Evolutionary conservation across 306 rosid species (phyloP).

Genomic region (Dalbergia cochinchinensis): DNA sequence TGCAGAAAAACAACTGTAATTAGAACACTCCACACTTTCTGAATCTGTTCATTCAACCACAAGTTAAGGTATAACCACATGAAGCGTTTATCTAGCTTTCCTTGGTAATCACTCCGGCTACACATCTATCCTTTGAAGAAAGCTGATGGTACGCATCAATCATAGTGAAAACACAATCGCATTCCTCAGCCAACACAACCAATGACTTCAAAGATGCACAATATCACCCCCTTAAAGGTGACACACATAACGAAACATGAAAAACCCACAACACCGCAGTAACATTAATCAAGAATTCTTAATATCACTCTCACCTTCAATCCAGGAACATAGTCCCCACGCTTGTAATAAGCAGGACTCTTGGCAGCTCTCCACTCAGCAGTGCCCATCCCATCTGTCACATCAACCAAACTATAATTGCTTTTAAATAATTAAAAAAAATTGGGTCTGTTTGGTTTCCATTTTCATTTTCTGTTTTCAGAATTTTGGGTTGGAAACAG

Average conservation of each 20-base stretch:
- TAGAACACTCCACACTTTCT: no score
- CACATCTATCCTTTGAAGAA: not conserved
- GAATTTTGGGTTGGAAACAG: no score
- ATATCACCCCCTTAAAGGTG: not conserved
- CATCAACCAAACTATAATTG: constrained; percentile 1
- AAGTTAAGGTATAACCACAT: not conserved
- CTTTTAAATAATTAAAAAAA: no score
- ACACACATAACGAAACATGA: not conserved
- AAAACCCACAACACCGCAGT: not conserved
- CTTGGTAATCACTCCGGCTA: not conserved
- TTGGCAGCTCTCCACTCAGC: constrained; percentile 96
- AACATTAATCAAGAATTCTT: not conserved
- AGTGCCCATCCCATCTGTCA: constrained; percentile 91
- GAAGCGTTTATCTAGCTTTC: constrained; percentile 13
- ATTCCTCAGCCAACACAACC: not conserved
- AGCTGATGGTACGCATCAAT: not conserved
- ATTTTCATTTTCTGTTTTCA: no score
- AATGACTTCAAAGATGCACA: constrained; percentile 6
- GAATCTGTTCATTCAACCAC: not conserved
- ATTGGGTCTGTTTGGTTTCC: no score
- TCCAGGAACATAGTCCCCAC: constrained; percentile 93
- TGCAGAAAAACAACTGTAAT: not conserved
- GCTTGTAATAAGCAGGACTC: constrained; percentile 85
- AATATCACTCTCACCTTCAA: constrained; percentile 63
- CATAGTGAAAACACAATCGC: not conserved